Evolutionary conservation across 202 grass and related monocot genomes (phyloP).

Genomic region (Schoenoplectus tabernaemontani): DNA sequence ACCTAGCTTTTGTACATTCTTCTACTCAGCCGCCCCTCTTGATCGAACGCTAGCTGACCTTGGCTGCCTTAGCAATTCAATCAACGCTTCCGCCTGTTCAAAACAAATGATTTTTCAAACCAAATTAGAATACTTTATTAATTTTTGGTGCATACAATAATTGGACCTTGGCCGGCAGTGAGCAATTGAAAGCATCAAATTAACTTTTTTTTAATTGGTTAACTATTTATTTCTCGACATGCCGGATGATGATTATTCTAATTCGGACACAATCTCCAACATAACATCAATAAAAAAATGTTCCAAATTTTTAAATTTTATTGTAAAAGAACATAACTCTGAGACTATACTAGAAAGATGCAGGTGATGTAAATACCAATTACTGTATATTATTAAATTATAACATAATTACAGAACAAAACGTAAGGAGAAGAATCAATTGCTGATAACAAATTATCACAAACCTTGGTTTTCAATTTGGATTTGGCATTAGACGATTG

Average conservation of each 20-base stretch:
- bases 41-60: constrained; percentile 34
- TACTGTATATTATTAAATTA: background rate
- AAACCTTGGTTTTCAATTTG: constrained; percentile 72
- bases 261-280: background rate
- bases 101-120: background rate
- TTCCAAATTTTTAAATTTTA: background rate
- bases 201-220: background rate
- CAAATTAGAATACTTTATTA: background rate
- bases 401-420: background rate
- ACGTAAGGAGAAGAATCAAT: background rate
- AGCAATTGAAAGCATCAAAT: background rate
- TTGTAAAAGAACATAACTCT: background rate
- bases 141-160: background rate
- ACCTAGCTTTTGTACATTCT: constrained; percentile 29
- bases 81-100: constrained; percentile 57
- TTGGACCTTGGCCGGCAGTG: background rate
- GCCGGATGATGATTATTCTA: constrained; percentile 6
- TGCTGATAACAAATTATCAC: background rate
- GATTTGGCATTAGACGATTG: constrained; percentile 55
- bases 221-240: background rate
- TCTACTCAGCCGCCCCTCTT: constrained; percentile 34
- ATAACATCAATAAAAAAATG: background rate
- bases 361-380: background rate
- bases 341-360: background rate
- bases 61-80: constrained; percentile 66